A percentile compares a stretch with the other conserved stretches of the same genome.
Evolutionary conservation across 805 yeast genomes (phyloP).

Genomic region (Monosporozyma siamensis): DNA sequence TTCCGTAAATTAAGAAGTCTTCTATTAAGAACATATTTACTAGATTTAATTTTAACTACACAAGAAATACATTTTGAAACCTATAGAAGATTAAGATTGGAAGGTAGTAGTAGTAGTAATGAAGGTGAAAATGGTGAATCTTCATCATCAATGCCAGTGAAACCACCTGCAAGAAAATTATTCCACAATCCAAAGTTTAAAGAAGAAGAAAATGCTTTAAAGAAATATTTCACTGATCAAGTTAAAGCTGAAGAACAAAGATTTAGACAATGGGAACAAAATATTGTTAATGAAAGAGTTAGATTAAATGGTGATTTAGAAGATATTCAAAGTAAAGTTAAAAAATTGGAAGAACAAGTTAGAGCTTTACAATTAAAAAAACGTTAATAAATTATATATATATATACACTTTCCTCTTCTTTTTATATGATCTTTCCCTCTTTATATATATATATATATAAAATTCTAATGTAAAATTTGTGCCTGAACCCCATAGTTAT

Average conservation of each 20-base stretch:
- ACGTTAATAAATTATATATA: constrained; percentile 31
- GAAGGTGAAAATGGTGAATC: constrained; percentile 24
- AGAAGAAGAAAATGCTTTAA: constrained; percentile 91
- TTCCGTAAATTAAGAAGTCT: constrained; percentile 72
- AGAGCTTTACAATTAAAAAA: constrained; percentile 49
- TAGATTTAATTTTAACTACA: constrained; percentile 72
- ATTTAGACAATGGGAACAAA: constrained; percentile 97
- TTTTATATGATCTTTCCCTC: neutral
- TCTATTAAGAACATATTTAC: constrained; percentile 71
- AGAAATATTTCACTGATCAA: constrained; percentile 93
- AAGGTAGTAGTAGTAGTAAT: constrained; percentile 30
- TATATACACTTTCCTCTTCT: neutral
- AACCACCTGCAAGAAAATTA: constrained; percentile 40
- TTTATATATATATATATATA: too few relatives aligned
- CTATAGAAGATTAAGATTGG: constrained; percentile 65
- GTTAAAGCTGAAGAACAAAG: constrained; percentile 94
- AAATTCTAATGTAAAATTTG: too few relatives aligned
- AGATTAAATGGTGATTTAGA: constrained; percentile 90
- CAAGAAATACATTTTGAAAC: constrained; percentile 75
- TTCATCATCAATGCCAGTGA: constrained; percentile 25
- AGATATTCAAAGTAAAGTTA: constrained; percentile 70
- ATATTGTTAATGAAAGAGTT: constrained; percentile 89
- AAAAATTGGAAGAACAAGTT: constrained; percentile 66
- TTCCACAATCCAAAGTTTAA: constrained; percentile 84
- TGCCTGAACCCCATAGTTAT: too few relatives aligned